Base-by-base conservation (phyloP, 768 basidiomycete species). In the Amanita pseudoporphyria region DNA sequence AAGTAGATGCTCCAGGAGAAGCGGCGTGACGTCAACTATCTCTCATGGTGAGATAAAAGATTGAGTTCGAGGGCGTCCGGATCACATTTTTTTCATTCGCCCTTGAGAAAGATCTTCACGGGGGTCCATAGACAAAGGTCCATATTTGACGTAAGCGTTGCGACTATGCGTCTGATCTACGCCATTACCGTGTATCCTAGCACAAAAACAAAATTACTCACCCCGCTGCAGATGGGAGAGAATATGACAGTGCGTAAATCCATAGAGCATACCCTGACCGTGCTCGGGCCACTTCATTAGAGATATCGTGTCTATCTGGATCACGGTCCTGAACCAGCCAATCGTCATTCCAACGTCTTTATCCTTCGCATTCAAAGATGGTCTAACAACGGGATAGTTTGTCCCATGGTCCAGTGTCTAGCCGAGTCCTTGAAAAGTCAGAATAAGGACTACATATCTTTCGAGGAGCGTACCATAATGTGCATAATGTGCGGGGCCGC, bases 371-470 rank as follows among this genome's bases (percentile, higher is more conserved):
- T 62, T 71, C n/a, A 58, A 60, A 6, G 62, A 52, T 2, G 73
- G 66, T 51, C 70, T 77, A 32, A 81, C 65, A 7, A 72, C 68
- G 7, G 82, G 72, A 52, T 84, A 77, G 56, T 79, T 81, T 41
- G 89, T 73, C 16, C 87, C 87, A 40, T 74, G 72, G 52, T 85
- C 78, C 45, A 87, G 87, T 3, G 86, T 87, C 87, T 90, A 49
- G 28, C 16, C 22, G 54, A 53, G 48, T 16, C 41, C 42, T 28
- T 46, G 5, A 56, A 21, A 37, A 39, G 14, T 35, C 35, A 37
- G 32, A 36, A 2, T 32, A 30, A 49, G 19, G 24, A 13, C 40
- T 45, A 10, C 21, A 41, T 32, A 37, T n/a, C 31, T 3, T 18
- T 32, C 22, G 21, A 40, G 42, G 32, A 42, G 52, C 71, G 54